Evolutionary conservation across 768 basidiomycete genomes (phyloP).

Genomic region (Lentinula detonsa): DNA sequence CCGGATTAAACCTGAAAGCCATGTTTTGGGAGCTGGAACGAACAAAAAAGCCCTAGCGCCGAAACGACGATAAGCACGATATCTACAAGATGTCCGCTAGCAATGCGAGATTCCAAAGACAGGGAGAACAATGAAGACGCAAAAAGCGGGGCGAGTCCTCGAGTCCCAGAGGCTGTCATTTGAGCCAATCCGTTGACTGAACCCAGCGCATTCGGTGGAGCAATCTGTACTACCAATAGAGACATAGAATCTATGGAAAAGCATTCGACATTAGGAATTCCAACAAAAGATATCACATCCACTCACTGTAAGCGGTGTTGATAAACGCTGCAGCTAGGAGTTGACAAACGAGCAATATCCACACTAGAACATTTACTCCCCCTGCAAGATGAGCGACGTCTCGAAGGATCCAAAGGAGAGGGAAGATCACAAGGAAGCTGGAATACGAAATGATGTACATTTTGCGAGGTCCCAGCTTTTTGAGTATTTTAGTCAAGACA

Average conservation of each 20-base stretch:
- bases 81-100: conserved; percentile 40
- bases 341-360: conserved; percentile 26
- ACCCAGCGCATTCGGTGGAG: conserved; percentile 38
- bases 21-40: background rate
- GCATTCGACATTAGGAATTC: background rate
- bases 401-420: background rate
- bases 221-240: conserved; percentile 36
- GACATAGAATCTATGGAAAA: conserved; percentile 38
- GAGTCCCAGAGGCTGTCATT: conserved; percentile 39
- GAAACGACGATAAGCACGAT: conserved; percentile 12
- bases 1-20: background rate
- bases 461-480: conserved; percentile 47
- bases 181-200: conserved; percentile 52
- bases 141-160: conserved; percentile 48
- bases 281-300: background rate
- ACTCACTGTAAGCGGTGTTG: conserved; percentile 30
- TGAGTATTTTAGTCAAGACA: conserved; percentile 44
- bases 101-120: conserved; percentile 35
- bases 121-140: conserved; percentile 55
- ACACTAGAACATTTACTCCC: conserved; percentile 24
- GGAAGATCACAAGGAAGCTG: conserved; percentile 18
- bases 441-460: conserved; percentile 36
- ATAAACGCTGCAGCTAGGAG: conserved; percentile 20
- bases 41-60: background rate
- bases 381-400: conserved; percentile 26